phyloP scores from a whole-genome alignment of 495 filamentous ascomycete genomes.

The Patellaria atrata region DNA sequence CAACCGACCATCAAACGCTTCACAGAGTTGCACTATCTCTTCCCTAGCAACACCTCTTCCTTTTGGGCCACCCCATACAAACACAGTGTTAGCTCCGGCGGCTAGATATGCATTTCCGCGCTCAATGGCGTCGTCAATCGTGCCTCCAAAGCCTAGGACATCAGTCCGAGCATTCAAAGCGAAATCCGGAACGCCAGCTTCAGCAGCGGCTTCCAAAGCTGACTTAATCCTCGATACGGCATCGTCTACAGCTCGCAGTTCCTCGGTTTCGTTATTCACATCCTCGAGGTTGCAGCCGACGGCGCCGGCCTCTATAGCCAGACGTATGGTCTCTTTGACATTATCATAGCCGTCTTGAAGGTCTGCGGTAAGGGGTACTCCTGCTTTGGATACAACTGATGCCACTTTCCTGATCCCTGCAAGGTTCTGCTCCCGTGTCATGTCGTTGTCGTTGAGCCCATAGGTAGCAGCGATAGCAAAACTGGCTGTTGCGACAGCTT shows the following conservation, averaged over 20 bases:
- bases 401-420: constrained; percentile 13
- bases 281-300: constrained; percentile 19
- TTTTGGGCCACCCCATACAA: constrained; percentile 14
- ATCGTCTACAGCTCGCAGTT: neutral
- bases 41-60: constrained; percentile 9
- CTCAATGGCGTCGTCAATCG: constrained; percentile 11
- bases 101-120: constrained; percentile 17
- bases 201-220: constrained; percentile 6
- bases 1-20: constrained; percentile 15
- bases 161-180: constrained; percentile 16
- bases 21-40: constrained; percentile 10
- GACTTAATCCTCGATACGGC: constrained; percentile 8
- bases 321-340: constrained; percentile 11
- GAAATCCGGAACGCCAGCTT: constrained; percentile 17
- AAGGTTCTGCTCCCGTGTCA: constrained; percentile 29
- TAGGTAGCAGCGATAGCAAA: constrained; percentile 33
- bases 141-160: constrained; percentile 8
- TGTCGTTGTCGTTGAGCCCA: constrained; percentile 30
- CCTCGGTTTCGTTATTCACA: too few species aligned
- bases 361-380: constrained; percentile 15
- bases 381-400: constrained; percentile 1
- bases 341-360: constrained; percentile 15
- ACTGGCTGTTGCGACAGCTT: constrained; percentile 40
- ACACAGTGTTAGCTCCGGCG: constrained; percentile 15
- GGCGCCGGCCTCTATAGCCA: constrained; percentile 4